Conservation (phyloP, 768 basidiomycete genomes). For the Kwoniella heveanensis region DNA sequence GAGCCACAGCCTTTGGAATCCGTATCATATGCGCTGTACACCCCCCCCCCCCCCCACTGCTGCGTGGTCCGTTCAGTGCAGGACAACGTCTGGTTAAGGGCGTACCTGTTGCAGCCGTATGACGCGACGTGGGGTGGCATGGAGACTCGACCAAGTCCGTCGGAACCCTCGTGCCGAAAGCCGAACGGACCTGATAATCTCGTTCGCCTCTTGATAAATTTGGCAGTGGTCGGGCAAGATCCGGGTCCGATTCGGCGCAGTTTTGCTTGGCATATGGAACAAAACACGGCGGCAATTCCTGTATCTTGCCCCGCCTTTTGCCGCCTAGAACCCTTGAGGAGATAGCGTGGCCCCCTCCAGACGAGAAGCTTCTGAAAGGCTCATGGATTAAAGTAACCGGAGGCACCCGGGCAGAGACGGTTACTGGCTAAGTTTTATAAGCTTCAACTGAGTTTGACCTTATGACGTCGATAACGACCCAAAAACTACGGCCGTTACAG, state of each 20-base stretch:
- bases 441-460: neutral
- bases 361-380: too few species aligned
- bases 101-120: too few species aligned
- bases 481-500: neutral
- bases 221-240: neutral
- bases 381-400: too few species aligned
- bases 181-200: neutral
- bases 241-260: too few species aligned
- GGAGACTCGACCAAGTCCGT: neutral
- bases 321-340: neutral
- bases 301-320: neutral
- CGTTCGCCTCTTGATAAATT: neutral
- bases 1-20: too few species aligned
- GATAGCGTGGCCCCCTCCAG: neutral
- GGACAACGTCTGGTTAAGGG: too few species aligned
- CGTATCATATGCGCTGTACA: too few species aligned
- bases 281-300: neutral
- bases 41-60: too few species aligned
- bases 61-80: too few species aligned
- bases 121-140: neutral
- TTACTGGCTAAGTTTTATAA: neutral
- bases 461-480: neutral
- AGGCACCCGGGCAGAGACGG: neutral
- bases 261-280: too few species aligned
- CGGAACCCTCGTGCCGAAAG: neutral